Evolutionary conservation across 805 yeast genomes (phyloP), one percentile per base, ranked within the genome.

Genomic region (Candida easanensis): DNA sequence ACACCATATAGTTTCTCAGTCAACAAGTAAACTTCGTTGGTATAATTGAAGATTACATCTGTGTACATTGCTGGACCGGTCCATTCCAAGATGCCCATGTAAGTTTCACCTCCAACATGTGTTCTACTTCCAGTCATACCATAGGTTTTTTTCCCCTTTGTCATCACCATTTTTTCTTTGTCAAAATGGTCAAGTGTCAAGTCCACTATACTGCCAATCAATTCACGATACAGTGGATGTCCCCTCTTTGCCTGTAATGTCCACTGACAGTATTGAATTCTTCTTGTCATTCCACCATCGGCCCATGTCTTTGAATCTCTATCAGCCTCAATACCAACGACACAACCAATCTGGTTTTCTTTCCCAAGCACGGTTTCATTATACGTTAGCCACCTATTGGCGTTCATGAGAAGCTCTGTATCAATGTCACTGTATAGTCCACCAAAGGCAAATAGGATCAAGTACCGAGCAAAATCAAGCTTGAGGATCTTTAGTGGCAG

Each of bases 381-480:
- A 22, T 50, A 52, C 16, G 80, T 79, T 35, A 78, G 69, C 84
- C 84, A 79, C 42, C 76, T 72, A 76, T 22, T 77, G 33, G 76
- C 68, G 2, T 81, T 80, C 45, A 73, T 78, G 43, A 74, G 65
- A 19, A 79, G 74, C 42, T 65, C 67, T 1, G 83, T 78, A 56
- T 79, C 84, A 33, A 79, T 74, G 55, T 79, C 84, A 2, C 82
- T 74, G 55, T 79, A 79, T 16, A 76, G 69, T 18, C 84, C 84
- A 36, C 84, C 84, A 41, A 89, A 69, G 5, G 97, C 96, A 58
- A 74, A 84, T 17, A 91, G 65, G 15, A 91, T 78, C 54, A 91
- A 69, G 63, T 91, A 91, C 48, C 98, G 71, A 70, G 93, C 87
- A 57, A 91, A 91, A 63, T 91, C 99, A 0, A 97, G 97, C 60